These are phyloP conservation scores for Albugo laibachii DNA, from an alignment of 352 stramenopile species.

Conservation along the genomic window DNA sequence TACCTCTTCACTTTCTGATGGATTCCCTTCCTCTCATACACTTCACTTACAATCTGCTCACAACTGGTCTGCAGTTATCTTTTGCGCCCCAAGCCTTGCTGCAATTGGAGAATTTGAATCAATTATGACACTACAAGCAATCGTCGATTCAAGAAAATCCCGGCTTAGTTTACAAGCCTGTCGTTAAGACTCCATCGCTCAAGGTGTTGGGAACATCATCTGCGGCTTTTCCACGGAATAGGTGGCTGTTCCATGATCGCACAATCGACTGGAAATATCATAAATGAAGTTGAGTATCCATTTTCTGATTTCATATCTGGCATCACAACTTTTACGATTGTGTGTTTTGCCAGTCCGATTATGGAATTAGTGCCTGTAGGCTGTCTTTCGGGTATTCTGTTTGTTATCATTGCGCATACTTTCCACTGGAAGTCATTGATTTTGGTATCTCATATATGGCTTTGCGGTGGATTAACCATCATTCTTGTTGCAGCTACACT, in stretches of 20 bases:
- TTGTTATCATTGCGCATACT: slow-evolving; percentile 75
- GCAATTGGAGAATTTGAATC: slow-evolving; percentile 86
- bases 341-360: slow-evolving; percentile 61
- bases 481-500: slow-evolving; percentile 68
- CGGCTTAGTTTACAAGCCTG: slow-evolving; percentile 33
- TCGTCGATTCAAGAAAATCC: slow-evolving; percentile 79
- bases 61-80: slow-evolving; percentile 56
- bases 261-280: slow-evolving; percentile 79
- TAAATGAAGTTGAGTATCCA: slow-evolving; percentile 57
- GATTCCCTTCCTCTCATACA: slow-evolving; percentile 26
- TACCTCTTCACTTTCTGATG: slow-evolving; percentile 28
- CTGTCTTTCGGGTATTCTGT: slow-evolving; percentile 73
- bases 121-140: slow-evolving; percentile 86
- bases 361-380: slow-evolving; percentile 76
- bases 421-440: slow-evolving; percentile 81
- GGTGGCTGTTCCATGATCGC: slow-evolving; percentile 89
- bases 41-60: slow-evolving; percentile 15
- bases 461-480: slow-evolving; percentile 53
- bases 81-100: slow-evolving; percentile 78
- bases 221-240: slow-evolving; percentile 85
- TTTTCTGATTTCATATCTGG: slow-evolving; percentile 45
- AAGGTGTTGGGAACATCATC: slow-evolving; percentile 84
- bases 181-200: slow-evolving; percentile 65
- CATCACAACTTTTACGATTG: slow-evolving; percentile 42
- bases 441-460: slow-evolving; percentile 48